Evolutionary conservation across 2,329 filamentous ascomycete species (phyloP).

Genomic region (Ambrosiella xylebori): DNA sequence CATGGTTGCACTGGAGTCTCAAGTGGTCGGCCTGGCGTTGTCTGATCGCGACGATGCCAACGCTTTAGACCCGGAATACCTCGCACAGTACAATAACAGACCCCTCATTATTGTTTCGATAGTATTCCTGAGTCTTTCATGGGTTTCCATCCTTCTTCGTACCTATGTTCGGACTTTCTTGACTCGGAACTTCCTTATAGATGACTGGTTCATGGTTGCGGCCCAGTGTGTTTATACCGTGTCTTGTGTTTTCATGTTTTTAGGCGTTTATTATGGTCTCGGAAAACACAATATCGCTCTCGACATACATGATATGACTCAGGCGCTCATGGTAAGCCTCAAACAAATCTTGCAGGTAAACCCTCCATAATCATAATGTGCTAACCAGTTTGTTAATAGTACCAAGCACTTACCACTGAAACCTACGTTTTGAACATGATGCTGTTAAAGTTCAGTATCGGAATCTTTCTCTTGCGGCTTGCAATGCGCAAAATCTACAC

Average conservation of each 20-base stretch:
- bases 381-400: slow-evolving; percentile 18
- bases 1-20: neutral
- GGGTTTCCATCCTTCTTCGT: slow-evolving; percentile 26
- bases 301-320: slow-evolving; percentile 23
- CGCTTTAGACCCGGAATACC: neutral
- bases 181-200: slow-evolving; percentile 29
- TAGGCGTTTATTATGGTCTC: slow-evolving; percentile 26
- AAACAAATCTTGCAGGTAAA: neutral
- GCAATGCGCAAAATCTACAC: slow-evolving; percentile 29
- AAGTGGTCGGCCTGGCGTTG: neutral
- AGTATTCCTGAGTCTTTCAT: slow-evolving; percentile 24
- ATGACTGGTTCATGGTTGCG: slow-evolving; percentile 37
- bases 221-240: slow-evolving; percentile 29
- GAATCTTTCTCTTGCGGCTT: slow-evolving; percentile 32
- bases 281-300: slow-evolving; percentile 32
- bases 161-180: slow-evolving; percentile 27
- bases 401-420: slow-evolving; percentile 33
- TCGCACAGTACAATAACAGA: slow-evolving; percentile 25
- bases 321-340: slow-evolving; percentile 27
- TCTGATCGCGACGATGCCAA: neutral
- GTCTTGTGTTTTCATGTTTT: slow-evolving; percentile 29
- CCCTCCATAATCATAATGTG: neutral
- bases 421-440: slow-evolving; percentile 37
- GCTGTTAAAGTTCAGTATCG: slow-evolving; percentile 39
- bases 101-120: slow-evolving; percentile 22